Evolutionary conservation across 2,329 filamentous ascomycete genomes (phyloP), one percentile per base, ranked within the genome.

Genomic region (Fusarium tuaranense): DNA sequence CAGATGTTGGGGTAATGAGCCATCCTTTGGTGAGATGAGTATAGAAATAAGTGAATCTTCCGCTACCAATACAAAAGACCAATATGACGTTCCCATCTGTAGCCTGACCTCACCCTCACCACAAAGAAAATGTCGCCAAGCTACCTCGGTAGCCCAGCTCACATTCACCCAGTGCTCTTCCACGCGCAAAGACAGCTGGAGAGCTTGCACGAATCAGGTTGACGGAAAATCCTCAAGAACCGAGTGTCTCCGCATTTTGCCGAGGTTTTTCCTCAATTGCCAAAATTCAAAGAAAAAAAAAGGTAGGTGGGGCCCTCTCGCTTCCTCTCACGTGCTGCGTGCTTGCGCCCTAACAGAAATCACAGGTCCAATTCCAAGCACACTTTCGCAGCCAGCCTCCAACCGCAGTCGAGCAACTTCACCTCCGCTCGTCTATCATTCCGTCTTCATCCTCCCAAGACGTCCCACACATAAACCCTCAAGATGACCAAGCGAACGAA

Each of bases 401-500:
- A 78, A 75, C 72, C 70, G 72, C 76, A 80, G 78, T 76, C 75
- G 76, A 80, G 78, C 77, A 79, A 77, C 78, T 79, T 76, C 78
- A 80, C 78, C 72, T 77, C 76, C 69, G 74, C 74, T 74, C 76
- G 79, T 71, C 76, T 81, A 79, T 74, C 78, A 79, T 72, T 69
- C 76, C 79, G 79, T 80, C 79, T 78, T 78, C 75, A 79, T 78
- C 76, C 77, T 79, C 77, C 78, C 79, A 81, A 79, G 78, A 80
- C 72, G 78, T 78, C 79, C 76, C 79, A 79, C 81, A 82, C 81
- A 83, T 72, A 79, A 82, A 75, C 85, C 84, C 87, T 86, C 90
- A 95, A 92, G 88, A 97, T 97, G 94, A 95, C 94, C 87, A 96
- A 97, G 92, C 92, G 95, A 90, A 97, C 95, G 80, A 97, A 86